Evolutionary conservation across 2,329 filamentous ascomycete genomes (phyloP).

Genomic region (Elsinoe ampelina): DNA sequence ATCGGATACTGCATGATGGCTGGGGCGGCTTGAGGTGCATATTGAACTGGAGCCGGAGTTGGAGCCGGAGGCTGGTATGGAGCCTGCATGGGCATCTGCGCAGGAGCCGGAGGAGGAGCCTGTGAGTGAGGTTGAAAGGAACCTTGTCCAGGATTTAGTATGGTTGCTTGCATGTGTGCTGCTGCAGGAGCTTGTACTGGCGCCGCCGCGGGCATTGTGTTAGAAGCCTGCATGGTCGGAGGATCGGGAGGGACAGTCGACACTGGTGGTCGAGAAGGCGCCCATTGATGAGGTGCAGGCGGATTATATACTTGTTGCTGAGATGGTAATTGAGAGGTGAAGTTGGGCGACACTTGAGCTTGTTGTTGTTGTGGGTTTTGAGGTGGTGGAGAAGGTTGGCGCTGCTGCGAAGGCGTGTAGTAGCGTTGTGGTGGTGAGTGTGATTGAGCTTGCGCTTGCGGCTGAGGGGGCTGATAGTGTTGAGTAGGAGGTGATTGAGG

Average conservation of each 20-base stretch:
- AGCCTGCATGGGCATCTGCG: no score
- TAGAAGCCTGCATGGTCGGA: no score
- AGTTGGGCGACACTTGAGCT: not conserved
- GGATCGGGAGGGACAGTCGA: not conserved
- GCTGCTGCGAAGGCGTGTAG: not conserved
- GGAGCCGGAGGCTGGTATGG: not conserved
- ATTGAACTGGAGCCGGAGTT: not conserved
- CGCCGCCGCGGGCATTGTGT: no score
- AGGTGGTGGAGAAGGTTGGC: not conserved
- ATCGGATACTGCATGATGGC: not conserved
- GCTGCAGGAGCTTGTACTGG: no score
- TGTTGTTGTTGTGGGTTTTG: not conserved
- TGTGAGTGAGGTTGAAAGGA: no score
- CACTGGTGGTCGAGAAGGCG: not conserved
- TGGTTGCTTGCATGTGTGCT: no score
- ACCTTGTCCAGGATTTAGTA: no score
- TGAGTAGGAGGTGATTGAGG: not conserved
- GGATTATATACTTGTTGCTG: not conserved
- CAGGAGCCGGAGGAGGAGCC: no score
- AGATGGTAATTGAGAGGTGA: not conserved
- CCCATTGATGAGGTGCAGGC: not conserved
- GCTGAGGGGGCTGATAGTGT: not conserved
- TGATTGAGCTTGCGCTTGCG: not conserved
- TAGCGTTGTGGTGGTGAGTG: conserved; percentile 3
- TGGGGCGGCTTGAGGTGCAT: not conserved